Conservation (phyloP, 2,329 filamentous ascomycete species). For the Podosphaera leucotricha region DNA sequence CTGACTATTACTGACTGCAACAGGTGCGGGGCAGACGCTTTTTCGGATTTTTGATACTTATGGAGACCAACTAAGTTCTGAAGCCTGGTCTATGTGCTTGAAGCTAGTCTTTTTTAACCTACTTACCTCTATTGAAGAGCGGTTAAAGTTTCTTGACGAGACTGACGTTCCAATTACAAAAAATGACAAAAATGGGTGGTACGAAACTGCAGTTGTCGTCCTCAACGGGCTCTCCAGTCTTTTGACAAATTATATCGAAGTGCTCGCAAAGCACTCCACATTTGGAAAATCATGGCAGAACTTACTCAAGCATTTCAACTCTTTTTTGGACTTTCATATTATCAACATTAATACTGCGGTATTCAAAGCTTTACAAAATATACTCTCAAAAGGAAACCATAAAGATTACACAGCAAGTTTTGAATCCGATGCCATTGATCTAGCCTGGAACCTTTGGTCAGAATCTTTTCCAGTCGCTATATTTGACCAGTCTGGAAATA, state of each 20-base stretch:
- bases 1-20: neutral
- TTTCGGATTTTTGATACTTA: constrained; percentile 83
- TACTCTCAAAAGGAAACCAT: constrained; percentile 28
- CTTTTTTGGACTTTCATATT: constrained; percentile 34
- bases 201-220: constrained; percentile 52
- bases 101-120: constrained; percentile 61
- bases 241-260: constrained; percentile 51
- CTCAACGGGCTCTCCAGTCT: constrained; percentile 50
- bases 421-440: constrained; percentile 25
- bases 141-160: constrained; percentile 21
- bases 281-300: constrained; percentile 57
- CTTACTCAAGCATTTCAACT: constrained; percentile 44
- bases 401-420: constrained; percentile 18
- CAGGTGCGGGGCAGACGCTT: constrained; percentile 65
- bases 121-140: constrained; percentile 41
- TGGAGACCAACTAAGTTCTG: constrained; percentile 51
- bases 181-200: constrained; percentile 33
- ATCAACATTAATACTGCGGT: constrained; percentile 50
- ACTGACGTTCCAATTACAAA: constrained; percentile 16
- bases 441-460: constrained; percentile 49
- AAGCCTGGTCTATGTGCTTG: constrained; percentile 67
- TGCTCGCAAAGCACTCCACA: constrained; percentile 38
- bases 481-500: constrained; percentile 20
- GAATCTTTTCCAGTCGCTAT: constrained; percentile 32
- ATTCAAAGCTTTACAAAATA: constrained; percentile 41